Base-by-base conservation (phyloP, 2,329 filamentous ascomycete genomes). In the Escovopsis weberi region DNA sequence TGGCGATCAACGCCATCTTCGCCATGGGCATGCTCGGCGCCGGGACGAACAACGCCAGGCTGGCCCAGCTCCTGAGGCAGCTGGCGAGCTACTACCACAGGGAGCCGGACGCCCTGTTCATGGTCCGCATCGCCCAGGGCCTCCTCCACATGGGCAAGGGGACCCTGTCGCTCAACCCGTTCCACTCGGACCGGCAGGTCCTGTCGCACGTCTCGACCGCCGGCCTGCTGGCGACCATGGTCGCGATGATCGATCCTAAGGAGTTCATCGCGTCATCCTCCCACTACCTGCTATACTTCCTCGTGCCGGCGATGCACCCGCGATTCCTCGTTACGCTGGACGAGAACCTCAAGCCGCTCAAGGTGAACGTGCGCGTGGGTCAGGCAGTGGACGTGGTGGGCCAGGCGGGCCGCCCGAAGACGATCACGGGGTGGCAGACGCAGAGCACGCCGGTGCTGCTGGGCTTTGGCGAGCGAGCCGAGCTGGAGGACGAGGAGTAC, bases 111-210 rank as follows among this genome's bases (percentile, higher is more conserved):
- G 85, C 91, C 1, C 70, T 98, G 7, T 98, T 98, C 70, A 98
- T 98, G 91, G 91, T 98, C 26, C 85, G 91, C 57, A 96, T 98
- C 54, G 91, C 91, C 4, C 91, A 98, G 61, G 91, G 93, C 66
- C 76, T 98, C 38, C 65, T 98, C 51, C 93, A 98, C 69, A 96
- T 96, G 88, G 93, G 93, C 67, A 98, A 98, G 71, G 91, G 93
- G 53, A 96, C 91, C 4, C 76, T 98, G 58, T 85, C 87, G 3
- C 75, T 96, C 56, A 96, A 85, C 63, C 91, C 91, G n/a, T 98
- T 98, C 82, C 91, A 98, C 70, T 95, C 89, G 15, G 93, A 98
- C 60, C 84, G 93, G 45, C 87, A 94, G 63, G 85, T 98, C 23
- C 75, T 98, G 43, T 98, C 91, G 3, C 78, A 85, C 48, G 93